These are phyloP conservation scores for Candida pseudofarinosa DNA, from an alignment of 805 yeast genomes.

Conservation along the genomic window DNA sequence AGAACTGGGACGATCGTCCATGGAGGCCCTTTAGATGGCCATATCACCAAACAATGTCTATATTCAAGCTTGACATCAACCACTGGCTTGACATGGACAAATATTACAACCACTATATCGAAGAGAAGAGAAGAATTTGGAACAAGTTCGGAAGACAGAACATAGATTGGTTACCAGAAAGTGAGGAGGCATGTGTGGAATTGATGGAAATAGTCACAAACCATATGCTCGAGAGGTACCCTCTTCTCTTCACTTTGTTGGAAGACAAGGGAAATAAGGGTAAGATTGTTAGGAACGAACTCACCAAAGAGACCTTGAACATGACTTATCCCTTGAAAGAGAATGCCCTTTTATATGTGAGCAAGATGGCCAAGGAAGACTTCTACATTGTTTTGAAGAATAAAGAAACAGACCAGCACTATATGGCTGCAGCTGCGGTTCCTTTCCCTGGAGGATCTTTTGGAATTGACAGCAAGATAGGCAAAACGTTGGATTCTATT, in stretches of 20 bases:
- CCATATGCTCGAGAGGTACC: conserved; percentile 61
- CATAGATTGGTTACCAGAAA: conserved; percentile 63
- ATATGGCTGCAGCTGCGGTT: conserved; percentile 69
- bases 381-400: conserved; percentile 60
- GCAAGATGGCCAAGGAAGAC: conserved; percentile 74
- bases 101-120: conserved; percentile 61
- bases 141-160: conserved; percentile 57
- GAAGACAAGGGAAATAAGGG: conserved; percentile 42
- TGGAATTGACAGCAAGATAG: conserved; percentile 57
- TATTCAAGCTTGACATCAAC: conserved; percentile 64
- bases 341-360: conserved; percentile 58
- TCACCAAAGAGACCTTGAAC: conserved; percentile 61
- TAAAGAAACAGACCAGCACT: conserved; percentile 52
- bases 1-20: conserved; percentile 66
- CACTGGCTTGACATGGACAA: conserved; percentile 82
- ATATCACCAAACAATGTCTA: conserved; percentile 75
- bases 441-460: conserved; percentile 80
- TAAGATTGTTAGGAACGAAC: conserved; percentile 51
- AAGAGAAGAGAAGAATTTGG: conserved; percentile 58
- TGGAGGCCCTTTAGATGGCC: conserved; percentile 84
- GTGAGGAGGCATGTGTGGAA: conserved; percentile 57
- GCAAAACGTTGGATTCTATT: conserved; percentile 58
- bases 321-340: conserved; percentile 57
- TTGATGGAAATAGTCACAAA: conserved; percentile 58
- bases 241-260: conserved; percentile 51